Conservation (phyloP, 305 asterid genomes). For the Coffea humblotiana region DNA sequence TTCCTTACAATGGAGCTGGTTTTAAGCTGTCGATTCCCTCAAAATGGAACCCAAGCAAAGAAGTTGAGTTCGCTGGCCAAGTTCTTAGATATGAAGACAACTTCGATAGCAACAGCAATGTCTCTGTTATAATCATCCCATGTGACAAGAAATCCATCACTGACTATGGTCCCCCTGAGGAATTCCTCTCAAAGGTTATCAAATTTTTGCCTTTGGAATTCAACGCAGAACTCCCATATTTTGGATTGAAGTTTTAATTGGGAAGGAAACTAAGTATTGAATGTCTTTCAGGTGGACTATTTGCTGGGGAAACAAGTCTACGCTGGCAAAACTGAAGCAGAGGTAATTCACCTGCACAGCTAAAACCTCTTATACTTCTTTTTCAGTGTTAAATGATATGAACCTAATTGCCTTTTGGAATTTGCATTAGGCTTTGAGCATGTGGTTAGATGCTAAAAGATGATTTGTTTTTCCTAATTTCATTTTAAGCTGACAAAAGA, state of each 20-base stretch:
- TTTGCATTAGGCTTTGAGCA: too few species aligned
- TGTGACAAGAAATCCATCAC: conserved; percentile 86
- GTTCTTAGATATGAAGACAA: conserved; percentile 91
- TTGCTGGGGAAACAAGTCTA: conserved; percentile 83
- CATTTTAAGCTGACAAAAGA: too few species aligned
- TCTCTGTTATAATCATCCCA: conserved; percentile 61
- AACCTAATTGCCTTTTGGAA: background rate
- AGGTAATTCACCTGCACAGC: conserved; percentile 44
- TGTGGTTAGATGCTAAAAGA: too few species aligned
- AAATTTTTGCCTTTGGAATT: background rate
- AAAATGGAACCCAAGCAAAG: conserved; percentile 96
- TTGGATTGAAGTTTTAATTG: background rate
- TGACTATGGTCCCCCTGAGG: conserved; percentile 79
- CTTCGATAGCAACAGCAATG: conserved; percentile 69
- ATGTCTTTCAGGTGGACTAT: conserved; percentile 68
- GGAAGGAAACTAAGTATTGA: background rate
- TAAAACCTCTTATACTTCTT: background rate
- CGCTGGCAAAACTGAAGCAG: conserved; percentile 83
- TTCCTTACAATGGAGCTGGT: conserved; percentile 59
- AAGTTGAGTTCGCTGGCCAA: conserved; percentile 86
- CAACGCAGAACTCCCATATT: background rate
- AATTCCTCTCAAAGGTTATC: conserved; percentile 67
- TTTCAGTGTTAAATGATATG: background rate
- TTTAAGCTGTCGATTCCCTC: conserved; percentile 72
- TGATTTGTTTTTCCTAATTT: too few species aligned